These are phyloP conservation scores for Aureobasidium sp. DNA, from an alignment of 2,329 filamentous ascomycete genomes.

Conservation along the genomic window DNA sequence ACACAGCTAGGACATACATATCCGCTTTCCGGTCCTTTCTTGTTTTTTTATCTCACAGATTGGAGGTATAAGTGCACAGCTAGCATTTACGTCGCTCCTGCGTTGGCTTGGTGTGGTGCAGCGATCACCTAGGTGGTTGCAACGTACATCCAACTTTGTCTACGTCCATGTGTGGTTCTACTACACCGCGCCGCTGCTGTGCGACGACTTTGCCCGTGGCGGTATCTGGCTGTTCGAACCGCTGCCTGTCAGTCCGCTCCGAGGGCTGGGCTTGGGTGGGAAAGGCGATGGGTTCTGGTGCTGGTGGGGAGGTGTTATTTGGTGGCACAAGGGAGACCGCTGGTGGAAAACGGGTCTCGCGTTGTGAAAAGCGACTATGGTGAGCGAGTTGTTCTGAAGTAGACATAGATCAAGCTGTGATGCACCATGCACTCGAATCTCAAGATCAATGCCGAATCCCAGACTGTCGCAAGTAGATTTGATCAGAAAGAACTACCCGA, in stretches of 20 bases:
- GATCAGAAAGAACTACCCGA: neutral
- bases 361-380: conserved; percentile 21
- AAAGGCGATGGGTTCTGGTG: conserved; percentile 58
- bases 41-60: conserved; percentile 67
- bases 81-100: conserved; percentile 29
- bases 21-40: conserved; percentile 43
- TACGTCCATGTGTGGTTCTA: conserved; percentile 61
- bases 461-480: conserved; percentile 9
- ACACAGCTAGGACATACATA: conserved; percentile 54
- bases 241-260: conserved; percentile 63
- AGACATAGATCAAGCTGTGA: neutral
- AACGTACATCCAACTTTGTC: conserved; percentile 49
- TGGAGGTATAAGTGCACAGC: conserved; percentile 56
- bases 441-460: neutral
- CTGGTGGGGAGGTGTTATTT: conserved; percentile 49
- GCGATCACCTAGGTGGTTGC: conserved; percentile 36
- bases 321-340: conserved; percentile 49
- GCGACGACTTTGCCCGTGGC: conserved; percentile 64
- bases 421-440: neutral
- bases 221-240: conserved; percentile 78
- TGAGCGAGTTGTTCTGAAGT: neutral
- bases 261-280: conserved; percentile 55
- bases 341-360: conserved; percentile 56
- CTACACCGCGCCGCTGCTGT: conserved; percentile 54
- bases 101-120: conserved; percentile 25